Base-by-base conservation (phyloP, 345 rosid species). In the Excoecaria cochinchinensis region DNA sequence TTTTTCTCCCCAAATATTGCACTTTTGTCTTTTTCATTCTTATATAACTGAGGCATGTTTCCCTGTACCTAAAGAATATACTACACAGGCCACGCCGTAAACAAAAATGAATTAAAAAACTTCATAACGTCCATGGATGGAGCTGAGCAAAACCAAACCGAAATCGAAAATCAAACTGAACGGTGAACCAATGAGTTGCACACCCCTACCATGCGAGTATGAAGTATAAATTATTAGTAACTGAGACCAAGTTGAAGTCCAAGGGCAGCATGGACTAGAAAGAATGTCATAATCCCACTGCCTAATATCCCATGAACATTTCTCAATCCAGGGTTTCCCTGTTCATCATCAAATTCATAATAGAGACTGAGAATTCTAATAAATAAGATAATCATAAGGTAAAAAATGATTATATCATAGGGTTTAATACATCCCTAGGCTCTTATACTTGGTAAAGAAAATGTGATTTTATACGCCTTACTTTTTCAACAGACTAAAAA, bases 221-320 rank as follows among this genome's bases (percentile, higher is more conserved):
- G n/a, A 31, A 31, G 31, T 31, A 31, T 0, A 31, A 10, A 38
- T 15, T 67, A 69, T 88, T 78, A 92, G 86, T 79, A 89, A 75
- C 93, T 90, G 82, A 95, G 91, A 69, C 98, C 97, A 6, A 92
- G 93, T 85, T 90, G 93, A 81, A 95, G 91, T 52, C 99, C 97
- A 22, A 95, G 81, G 31, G 87, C 87, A 51, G 91, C 87, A 82
- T 91, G 98, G 79, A 95, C 46, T 50, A 93, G 88, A 77, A 95
- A 95, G 51, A 92, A 73, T 3, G 90, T 83, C 98, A 91, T 95
- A 77, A 95, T 95, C 64, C 98, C 96, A 17, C 99, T 95, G 55
- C 98, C 98, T 55, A 95, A 82, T 39, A 95, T 77, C 78, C 97
- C 97, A 69, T 95, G 98, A 52, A 89, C 94, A 68, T 82, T 91